Percentiles rank a stretch among this genome's conserved stretches.
These are phyloP conservation scores for Mycena venus DNA, from an alignment of 768 basidiomycete species.

Conservation along the genomic window DNA sequence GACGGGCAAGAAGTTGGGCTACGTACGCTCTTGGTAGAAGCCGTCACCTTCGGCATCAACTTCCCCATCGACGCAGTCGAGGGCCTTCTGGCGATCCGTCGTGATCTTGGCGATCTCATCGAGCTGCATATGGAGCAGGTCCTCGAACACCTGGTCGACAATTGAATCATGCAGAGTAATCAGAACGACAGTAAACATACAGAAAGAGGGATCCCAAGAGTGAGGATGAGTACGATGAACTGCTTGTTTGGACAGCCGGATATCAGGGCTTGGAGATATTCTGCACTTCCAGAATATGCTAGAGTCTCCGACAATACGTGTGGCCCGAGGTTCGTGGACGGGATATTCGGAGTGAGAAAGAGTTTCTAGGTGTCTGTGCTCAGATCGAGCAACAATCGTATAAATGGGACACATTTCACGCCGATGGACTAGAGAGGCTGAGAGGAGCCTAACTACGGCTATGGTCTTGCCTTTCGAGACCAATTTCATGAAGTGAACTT, in stretches of 20 bases:
- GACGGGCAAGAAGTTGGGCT: not conserved
- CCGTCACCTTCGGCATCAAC: slow-evolving; percentile 26
- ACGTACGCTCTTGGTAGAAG: slow-evolving; percentile 32
- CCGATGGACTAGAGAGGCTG: too few relatives aligned
- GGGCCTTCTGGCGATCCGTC: slow-evolving; percentile 24
- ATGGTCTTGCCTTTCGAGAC: too few relatives aligned
- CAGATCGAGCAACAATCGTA: slow-evolving; percentile 17
- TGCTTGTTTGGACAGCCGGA: slow-evolving; percentile 35
- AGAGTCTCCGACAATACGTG: slow-evolving; percentile 32
- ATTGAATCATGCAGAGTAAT: not conserved
- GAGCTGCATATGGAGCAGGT: slow-evolving; percentile 30
- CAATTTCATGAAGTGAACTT: too few relatives aligned
- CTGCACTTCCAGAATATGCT: slow-evolving; percentile 29
- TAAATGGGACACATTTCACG: slow-evolving; percentile 16
- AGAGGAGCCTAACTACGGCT: too few relatives aligned
- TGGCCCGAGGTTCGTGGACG: slow-evolving; percentile 31
- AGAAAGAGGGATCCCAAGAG: slow-evolving; percentile 20
- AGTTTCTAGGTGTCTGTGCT: not conserved
- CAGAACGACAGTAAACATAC: not conserved
- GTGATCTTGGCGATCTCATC: slow-evolving; percentile 29
- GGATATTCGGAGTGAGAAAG: slow-evolving; percentile 4
- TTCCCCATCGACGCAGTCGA: slow-evolving; percentile 33
- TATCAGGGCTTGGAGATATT: slow-evolving; percentile 25
- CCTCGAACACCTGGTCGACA: slow-evolving; percentile 25
- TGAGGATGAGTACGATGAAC: slow-evolving; percentile 36